Conservation (phyloP, 768 basidiomycete species). For the Kwoniella pini region DNA sequence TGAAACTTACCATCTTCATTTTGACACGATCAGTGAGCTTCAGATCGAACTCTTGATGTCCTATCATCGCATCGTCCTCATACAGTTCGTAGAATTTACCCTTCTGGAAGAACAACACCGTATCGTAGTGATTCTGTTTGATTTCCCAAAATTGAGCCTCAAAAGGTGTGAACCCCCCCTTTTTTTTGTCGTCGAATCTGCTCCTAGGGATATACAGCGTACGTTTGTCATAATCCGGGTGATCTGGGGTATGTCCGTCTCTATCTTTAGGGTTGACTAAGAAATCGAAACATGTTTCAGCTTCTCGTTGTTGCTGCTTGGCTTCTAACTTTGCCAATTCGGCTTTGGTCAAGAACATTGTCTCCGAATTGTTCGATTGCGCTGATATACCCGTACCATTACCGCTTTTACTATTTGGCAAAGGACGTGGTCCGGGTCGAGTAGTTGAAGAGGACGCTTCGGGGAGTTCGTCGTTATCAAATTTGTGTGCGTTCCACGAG, state of each 20-base stretch:
- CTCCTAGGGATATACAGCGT: slow-evolving; percentile 76
- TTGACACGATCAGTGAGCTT: slow-evolving; percentile 81
- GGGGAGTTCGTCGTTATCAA: slow-evolving; percentile 1
- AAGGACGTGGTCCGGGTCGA: slow-evolving; percentile 36
- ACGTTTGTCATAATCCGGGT: slow-evolving; percentile 85
- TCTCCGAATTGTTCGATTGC: slow-evolving; percentile 34
- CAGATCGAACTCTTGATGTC: slow-evolving; percentile 91
- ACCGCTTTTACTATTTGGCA: slow-evolving; percentile 6
- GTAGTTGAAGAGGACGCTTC: slow-evolving; percentile 13
- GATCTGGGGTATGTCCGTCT: slow-evolving; percentile 73
- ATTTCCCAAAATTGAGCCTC: slow-evolving; percentile 82
- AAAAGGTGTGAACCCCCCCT: slow-evolving; percentile 91
- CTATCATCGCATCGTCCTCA: slow-evolving; percentile 87
- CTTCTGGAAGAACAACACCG: slow-evolving; percentile 98
- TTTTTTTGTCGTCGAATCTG: slow-evolving; percentile 72
- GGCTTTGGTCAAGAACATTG: slow-evolving; percentile 74
- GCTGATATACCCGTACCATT: not conserved
- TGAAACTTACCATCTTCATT: slow-evolving; percentile 85
- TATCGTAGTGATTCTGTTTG: slow-evolving; percentile 97
- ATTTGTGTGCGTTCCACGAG: slow-evolving; percentile 12
- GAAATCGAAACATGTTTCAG: slow-evolving; percentile 76
- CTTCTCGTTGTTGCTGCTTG: slow-evolving; percentile 77
- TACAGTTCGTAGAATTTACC: slow-evolving; percentile 71
- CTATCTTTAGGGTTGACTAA: slow-evolving; percentile 73
- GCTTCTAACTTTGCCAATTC: slow-evolving; percentile 72